Evolutionary conservation across 202 grass and related monocot genomes (phyloP).

Genomic region (Carex arenaria): DNA sequence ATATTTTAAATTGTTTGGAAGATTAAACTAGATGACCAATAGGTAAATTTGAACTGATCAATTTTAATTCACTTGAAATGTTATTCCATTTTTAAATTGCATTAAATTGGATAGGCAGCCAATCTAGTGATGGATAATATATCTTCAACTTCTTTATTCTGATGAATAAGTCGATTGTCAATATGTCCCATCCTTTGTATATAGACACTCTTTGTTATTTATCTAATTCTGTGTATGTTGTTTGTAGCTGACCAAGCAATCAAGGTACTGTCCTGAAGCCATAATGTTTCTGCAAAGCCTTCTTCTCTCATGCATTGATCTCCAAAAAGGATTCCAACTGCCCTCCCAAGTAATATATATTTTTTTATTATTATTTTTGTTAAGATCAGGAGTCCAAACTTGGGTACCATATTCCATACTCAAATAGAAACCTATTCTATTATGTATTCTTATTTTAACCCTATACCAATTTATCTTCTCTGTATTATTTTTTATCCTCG

Average conservation of each 20-base stretch:
- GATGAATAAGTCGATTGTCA: not conserved
- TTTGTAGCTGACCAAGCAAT: slow-evolving; percentile 84
- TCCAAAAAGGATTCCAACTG: slow-evolving; percentile 36
- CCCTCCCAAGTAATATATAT: slow-evolving; percentile 34
- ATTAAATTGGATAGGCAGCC: not conserved
- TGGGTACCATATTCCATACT: not conserved
- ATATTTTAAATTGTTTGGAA: not conserved
- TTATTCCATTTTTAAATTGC: not conserved
- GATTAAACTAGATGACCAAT: not conserved
- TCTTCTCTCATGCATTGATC: slow-evolving; percentile 55
- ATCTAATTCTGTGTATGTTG: slow-evolving; percentile 12
- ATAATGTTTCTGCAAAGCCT: slow-evolving; percentile 69
- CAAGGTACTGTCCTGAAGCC: slow-evolving; percentile 85
- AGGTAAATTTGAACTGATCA: not conserved
- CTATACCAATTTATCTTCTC: not conserved
- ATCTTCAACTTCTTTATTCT: not conserved
- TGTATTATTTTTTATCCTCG: slow-evolving; percentile 1
- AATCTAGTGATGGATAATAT: not conserved
- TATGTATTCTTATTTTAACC: not conserved
- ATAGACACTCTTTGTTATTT: not conserved
- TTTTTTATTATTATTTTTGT: not conserved
- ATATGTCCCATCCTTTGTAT: not conserved
- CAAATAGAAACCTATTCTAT: not conserved
- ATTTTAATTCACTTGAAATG: not conserved
- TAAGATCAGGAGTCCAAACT: slow-evolving; percentile 5